A percentile compares a stretch with the other conserved stretches of the same genome.
Evolutionary conservation across 2,329 filamentous ascomycete species (phyloP).

Genomic region (Massarina eburnea): DNA sequence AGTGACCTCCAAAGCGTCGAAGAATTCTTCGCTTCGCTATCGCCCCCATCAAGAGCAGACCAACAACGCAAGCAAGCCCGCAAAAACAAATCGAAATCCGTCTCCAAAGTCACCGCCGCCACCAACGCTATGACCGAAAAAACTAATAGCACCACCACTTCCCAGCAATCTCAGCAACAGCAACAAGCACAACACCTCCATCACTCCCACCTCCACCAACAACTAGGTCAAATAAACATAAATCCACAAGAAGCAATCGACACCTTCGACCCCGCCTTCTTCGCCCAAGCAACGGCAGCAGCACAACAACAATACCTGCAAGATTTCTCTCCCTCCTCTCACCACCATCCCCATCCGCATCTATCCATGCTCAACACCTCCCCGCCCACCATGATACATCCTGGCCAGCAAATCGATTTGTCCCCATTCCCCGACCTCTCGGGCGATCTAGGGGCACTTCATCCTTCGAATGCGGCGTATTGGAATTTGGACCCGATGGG

Average conservation of each 20-base stretch:
- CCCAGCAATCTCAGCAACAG: not conserved
- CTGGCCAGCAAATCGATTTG: constrained; percentile 36
- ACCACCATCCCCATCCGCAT: constrained; percentile 31
- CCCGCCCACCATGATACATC: constrained; percentile 29
- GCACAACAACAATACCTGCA: constrained; percentile 39
- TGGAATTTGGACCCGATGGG: constrained; percentile 40
- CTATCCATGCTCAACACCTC: constrained; percentile 44
- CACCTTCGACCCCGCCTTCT: constrained; percentile 30
- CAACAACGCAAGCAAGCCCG: constrained; percentile 55
- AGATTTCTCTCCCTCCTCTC: constrained; percentile 54
- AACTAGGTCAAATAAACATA: constrained; percentile 32
- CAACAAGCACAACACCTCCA: constrained; percentile 21
- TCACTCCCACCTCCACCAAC: constrained; percentile 30
- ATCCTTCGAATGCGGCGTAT: constrained; percentile 22
- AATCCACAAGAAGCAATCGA: constrained; percentile 33
- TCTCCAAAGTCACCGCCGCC: constrained; percentile 30
- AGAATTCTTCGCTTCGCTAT: constrained; percentile 85
- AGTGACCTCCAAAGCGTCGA: constrained; percentile 90
- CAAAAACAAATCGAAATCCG: constrained; percentile 42
- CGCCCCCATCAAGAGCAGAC: constrained; percentile 57
- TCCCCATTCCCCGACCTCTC: constrained; percentile 37
- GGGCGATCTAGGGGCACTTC: too few species aligned
- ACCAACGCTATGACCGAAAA: constrained; percentile 19
- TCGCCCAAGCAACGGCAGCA: constrained; percentile 22
- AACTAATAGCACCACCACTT: not conserved